Conservation (phyloP, 1,284 basidiomycete genomes). For the Phellinidium pouzarii region DNA sequence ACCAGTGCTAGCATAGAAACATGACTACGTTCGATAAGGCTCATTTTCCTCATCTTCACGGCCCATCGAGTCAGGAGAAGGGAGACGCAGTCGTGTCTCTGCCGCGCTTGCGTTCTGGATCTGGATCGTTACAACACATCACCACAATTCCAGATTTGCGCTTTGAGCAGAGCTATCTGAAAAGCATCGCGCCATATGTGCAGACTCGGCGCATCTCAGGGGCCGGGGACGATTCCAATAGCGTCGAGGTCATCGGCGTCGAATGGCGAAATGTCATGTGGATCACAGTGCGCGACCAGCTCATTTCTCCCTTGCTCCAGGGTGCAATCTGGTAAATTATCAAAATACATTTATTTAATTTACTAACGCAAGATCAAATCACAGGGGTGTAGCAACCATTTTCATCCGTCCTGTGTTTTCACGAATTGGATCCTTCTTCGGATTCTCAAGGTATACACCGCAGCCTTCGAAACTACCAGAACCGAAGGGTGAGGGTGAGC, state of each 20-base stretch:
- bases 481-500: slow-evolving; percentile 8
- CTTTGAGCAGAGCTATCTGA: slow-evolving; percentile 63
- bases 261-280: slow-evolving; percentile 56
- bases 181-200: slow-evolving; percentile 50
- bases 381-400: slow-evolving; percentile 30
- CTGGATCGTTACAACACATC: slow-evolving; percentile 26
- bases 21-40: slow-evolving; percentile 13
- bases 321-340: slow-evolving; percentile 67
- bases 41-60: slow-evolving; percentile 2
- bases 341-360: no score
- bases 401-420: slow-evolving; percentile 30
- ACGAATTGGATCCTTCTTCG: slow-evolving; percentile 21
- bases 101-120: slow-evolving; percentile 4
- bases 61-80: slow-evolving; percentile 2
- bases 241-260: slow-evolving; percentile 35
- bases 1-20: background rate
- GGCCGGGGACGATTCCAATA: slow-evolving; percentile 22
- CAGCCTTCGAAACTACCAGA: background rate
- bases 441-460: slow-evolving; percentile 1
- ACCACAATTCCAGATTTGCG: slow-evolving; percentile 60
- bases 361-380: no score
- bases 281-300: slow-evolving; percentile 61
- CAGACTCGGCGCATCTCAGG: slow-evolving; percentile 30
- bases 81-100: background rate
- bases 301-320: slow-evolving; percentile 60